A percentile compares a stretch with the other conserved stretches of the same genome.
Conservation (phyloP, 2,329 filamentous ascomycete species). For the Xylariaceae sp. region DNA sequence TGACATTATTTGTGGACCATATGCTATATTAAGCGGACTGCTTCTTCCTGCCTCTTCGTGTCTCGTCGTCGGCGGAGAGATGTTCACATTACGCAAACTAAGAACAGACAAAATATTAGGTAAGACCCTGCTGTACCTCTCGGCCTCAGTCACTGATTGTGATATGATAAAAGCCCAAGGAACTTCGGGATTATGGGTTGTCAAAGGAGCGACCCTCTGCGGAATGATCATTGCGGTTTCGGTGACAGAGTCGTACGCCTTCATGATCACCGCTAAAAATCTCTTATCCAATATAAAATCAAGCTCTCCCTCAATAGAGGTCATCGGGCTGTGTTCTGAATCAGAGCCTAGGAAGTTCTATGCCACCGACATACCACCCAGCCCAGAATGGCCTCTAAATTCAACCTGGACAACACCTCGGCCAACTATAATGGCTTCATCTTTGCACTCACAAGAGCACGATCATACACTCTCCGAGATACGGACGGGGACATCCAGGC, state of each 20-base stretch:
- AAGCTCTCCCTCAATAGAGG: conserved; percentile 12
- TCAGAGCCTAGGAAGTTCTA: not conserved
- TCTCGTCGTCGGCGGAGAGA: conserved; percentile 3
- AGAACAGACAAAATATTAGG: conserved; percentile 5
- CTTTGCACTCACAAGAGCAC: not conserved
- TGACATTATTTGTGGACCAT: conserved; percentile 2
- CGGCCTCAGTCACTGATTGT: not conserved
- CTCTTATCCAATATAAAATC: conserved; percentile 7
- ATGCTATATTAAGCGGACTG: not conserved
- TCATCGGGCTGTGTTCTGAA: conserved; percentile 2
- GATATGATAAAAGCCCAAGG: conserved; percentile 4
- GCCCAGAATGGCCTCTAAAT: not conserved
- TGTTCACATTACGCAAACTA: conserved; percentile 9
- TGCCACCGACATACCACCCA: not conserved
- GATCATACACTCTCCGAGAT: not conserved
- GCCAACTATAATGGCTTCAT: not conserved
- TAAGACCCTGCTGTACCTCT: not conserved
- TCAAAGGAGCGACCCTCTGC: conserved; percentile 5
- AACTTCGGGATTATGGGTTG: conserved; percentile 6
- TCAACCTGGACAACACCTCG: not conserved
- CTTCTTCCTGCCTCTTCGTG: conserved; percentile 4
- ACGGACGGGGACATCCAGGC: not conserved
- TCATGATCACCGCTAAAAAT: conserved; percentile 12
- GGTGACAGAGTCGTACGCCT: conserved; percentile 6
- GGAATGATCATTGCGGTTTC: conserved; percentile 16